Evolutionary conservation across 2,329 filamentous ascomycete genomes (phyloP).

Genomic region (Aureobasidium melanogenum): DNA sequence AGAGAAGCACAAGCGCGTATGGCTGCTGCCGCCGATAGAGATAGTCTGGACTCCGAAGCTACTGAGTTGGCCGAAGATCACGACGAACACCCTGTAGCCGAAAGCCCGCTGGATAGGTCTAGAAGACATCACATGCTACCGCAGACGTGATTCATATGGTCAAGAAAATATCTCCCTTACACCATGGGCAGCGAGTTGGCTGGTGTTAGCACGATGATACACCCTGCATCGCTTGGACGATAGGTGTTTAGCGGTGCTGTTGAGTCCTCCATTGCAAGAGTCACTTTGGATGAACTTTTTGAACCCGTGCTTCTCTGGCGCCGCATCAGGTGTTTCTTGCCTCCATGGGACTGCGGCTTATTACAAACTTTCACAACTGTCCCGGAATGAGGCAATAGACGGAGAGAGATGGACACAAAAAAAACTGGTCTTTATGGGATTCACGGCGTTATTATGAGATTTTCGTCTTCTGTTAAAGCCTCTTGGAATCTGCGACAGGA

Average conservation of each 20-base stretch:
- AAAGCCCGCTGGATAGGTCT: conserved; percentile 1
- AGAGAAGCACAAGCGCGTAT: conserved; percentile 5
- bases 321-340: background rate
- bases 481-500: too few species aligned
- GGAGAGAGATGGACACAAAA: background rate
- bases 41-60: conserved; percentile 11
- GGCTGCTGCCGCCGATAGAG: conserved; percentile 1
- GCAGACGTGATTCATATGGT: background rate
- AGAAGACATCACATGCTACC: conserved; percentile 7
- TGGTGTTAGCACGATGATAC: background rate
- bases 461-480: background rate
- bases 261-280: background rate
- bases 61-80: conserved; percentile 11
- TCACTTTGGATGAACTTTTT: background rate
- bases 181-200: background rate
- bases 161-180: background rate
- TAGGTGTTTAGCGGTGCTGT: background rate
- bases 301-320: background rate
- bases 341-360: background rate
- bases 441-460: background rate
- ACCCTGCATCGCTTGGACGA: background rate
- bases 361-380: background rate
- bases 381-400: background rate
- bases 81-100: background rate
- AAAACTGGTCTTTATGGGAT: background rate